Evolutionary conservation across 192 early-diverging fungal species (phyloP), one percentile per base, ranked within the genome.

Genomic region (Nowakowskiella sp.): DNA sequence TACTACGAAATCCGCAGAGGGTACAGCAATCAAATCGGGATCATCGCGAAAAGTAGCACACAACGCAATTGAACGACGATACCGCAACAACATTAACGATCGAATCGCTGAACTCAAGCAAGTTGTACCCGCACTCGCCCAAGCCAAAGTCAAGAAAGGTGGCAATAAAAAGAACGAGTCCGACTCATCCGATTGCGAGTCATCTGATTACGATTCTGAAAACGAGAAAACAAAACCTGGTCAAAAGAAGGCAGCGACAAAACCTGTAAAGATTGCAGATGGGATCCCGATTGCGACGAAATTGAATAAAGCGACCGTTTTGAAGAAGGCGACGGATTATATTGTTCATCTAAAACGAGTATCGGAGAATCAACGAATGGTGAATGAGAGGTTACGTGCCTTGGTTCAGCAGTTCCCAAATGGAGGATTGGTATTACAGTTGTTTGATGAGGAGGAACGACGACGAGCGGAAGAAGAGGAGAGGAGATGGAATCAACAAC

Each of bases 21-120:
- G n/a, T n/a, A n/a, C n/a, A n/a, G n/a, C n/a, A n/a, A n/a, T n/a
- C n/a, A n/a, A n/a, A n/a, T n/a, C n/a, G n/a, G n/a, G n/a, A n/a
- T n/a, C 36, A 39, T 19, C 36, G 52, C 90, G 91, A 61, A 94
- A 92, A 62, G 86, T 89, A 9, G 89, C 92, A 1, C 93, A 97
- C 64, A 97, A 94, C 53, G 91, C 90, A 1, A 93, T 97, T 27
- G 93, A 97, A 64, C 79, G 86, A 25, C 78, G 88, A 39, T 97
- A 97, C 66, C 79, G 93, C 48, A 94, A 93, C 68, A 97, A 97
- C 73, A 91, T 97, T 62, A 97, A 97, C 73, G 88, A 94, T 55
- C 80, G 93, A 21, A 94, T 97, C 34, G 70, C 80, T 31, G 90
- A 94, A 33, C 73, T 97, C 8, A 85, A 85, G 49, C 78, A 82